Evolutionary conservation across 2,329 filamentous ascomycete genomes (phyloP).

Genomic region (Fonsecaea nubica): DNA sequence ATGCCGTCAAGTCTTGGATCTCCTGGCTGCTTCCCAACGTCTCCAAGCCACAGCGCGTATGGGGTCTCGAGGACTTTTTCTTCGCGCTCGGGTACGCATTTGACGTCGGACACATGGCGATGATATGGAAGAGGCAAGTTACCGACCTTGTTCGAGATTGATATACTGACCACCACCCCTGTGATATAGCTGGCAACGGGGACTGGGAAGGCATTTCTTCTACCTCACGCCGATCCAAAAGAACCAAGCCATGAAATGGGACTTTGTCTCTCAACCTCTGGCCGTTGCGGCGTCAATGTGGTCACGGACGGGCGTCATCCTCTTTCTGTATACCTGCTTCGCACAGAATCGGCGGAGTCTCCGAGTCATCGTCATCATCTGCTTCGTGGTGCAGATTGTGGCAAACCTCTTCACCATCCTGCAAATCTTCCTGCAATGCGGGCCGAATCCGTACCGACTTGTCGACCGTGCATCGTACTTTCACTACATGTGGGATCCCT

Average conservation of each 20-base stretch:
- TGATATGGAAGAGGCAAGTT: constrained; percentile 45
- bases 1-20: constrained; percentile 41
- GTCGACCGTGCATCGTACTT: constrained; percentile 45
- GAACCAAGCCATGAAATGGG: constrained; percentile 42
- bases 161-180: constrained; percentile 1
- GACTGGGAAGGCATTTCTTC: constrained; percentile 46
- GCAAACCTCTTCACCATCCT: constrained; percentile 46
- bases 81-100: constrained; percentile 43
- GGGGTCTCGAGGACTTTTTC: constrained; percentile 47
- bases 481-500: constrained; percentile 49
- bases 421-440: constrained; percentile 48
- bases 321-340: constrained; percentile 48
- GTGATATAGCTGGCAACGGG: constrained; percentile 41
- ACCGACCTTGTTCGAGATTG: background rate
- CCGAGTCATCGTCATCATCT: constrained; percentile 44
- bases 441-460: constrained; percentile 44
- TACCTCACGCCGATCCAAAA: constrained; percentile 42
- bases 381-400: constrained; percentile 44
- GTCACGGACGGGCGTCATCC: constrained; percentile 48
- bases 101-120: constrained; percentile 45
- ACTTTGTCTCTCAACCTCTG: constrained; percentile 43
- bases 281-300: constrained; percentile 46
- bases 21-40: constrained; percentile 45
- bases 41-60: constrained; percentile 44
- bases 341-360: constrained; percentile 43